A percentile compares a stretch with the other conserved stretches of the same genome.
Evolutionary conservation across 495 filamentous ascomycete species (phyloP).

Genomic region (Aspergillus haitiensis): DNA sequence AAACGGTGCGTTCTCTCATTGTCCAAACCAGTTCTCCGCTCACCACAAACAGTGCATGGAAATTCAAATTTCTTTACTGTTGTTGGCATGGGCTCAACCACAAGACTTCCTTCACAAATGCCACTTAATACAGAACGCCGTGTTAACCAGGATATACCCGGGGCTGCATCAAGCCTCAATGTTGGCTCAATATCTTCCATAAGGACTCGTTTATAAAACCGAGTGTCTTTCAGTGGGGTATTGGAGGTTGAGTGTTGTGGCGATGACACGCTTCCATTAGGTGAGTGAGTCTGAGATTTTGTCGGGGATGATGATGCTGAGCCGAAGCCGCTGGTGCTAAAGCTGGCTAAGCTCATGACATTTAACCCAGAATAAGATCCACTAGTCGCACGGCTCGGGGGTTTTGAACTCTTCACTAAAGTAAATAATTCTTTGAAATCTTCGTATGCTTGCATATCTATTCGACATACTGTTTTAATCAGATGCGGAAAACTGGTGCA

Average conservation of each 20-base stretch:
- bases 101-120: slow-evolving; percentile 80
- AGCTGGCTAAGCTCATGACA: slow-evolving; percentile 58
- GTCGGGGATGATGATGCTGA: slow-evolving; percentile 45
- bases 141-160: slow-evolving; percentile 90
- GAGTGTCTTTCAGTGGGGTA: slow-evolving; percentile 76
- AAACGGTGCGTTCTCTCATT: slow-evolving; percentile 85
- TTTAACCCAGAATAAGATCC: slow-evolving; percentile 66
- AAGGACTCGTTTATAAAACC: slow-evolving; percentile 87
- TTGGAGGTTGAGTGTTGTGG: slow-evolving; percentile 34
- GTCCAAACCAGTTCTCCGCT: slow-evolving; percentile 65
- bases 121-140: slow-evolving; percentile 77
- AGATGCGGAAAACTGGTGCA: slow-evolving; percentile 84
- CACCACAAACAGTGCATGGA: slow-evolving; percentile 87
- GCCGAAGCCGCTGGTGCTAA: slow-evolving; percentile 47
- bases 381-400: slow-evolving; percentile 63
- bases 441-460: slow-evolving; percentile 74
- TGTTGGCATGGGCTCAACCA: slow-evolving; percentile 82
- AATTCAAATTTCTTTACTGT: slow-evolving; percentile 59
- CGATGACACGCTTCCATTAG: slow-evolving; percentile 42
- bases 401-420: slow-evolving; percentile 61
- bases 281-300: slow-evolving; percentile 42
- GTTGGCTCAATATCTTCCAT: slow-evolving; percentile 94
- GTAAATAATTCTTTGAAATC: slow-evolving; percentile 81
- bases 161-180: slow-evolving; percentile 80
- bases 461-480: slow-evolving; percentile 76